Evolutionary conservation across 1,284 basidiomycete species (phyloP), one percentile per base, ranked within the genome.

Genomic region (Sphagnurus paluster): DNA sequence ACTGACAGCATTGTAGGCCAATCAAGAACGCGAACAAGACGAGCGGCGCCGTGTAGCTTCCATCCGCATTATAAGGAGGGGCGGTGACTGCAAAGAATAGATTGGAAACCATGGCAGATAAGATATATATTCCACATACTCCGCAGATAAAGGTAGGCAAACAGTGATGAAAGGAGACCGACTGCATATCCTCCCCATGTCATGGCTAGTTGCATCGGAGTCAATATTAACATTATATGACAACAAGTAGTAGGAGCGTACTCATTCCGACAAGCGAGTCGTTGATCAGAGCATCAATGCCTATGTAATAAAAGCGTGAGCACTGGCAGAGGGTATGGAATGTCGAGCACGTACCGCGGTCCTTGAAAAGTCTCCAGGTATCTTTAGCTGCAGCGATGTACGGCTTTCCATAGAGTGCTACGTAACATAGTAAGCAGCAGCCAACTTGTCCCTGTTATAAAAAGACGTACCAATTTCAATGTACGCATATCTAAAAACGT

Each of bases 361-460:
- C 87, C 58, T 81, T 84, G 70, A 95, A 82, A 44, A 94, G 63
- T n/a, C 77, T 75, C 90, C 90, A 96, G 0, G 93, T 93, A 62
- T 93, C 90, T 66, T 90, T 93, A 3, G 93, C 90, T n/a, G 93
- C 93, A 13, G 72, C 62, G 43, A 93, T 78, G 59, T 95, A 96
- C 1, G 83, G 70, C 68, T 96, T 95, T 19, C 93, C 93, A 63
- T 93, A 95, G 2, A 95, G 71, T 0, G 90, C 87, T 83, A 55
- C 36, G 39, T n/a, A n/a, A n/a, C n/a, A n/a, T n/a, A n/a, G n/a
- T n/a, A n/a, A n/a, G n/a, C n/a, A n/a, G n/a, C n/a, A n/a, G n/a
- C n/a, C n/a, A n/a, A n/a, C n/a, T n/a, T n/a, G n/a, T n/a, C n/a
- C n/a, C n/a, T 4, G 25, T n/a, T 13, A 46, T 71, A 36, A 53